phyloP scores from a whole-genome alignment of 75 land plant species.

The Picea sitchensis region DNA sequence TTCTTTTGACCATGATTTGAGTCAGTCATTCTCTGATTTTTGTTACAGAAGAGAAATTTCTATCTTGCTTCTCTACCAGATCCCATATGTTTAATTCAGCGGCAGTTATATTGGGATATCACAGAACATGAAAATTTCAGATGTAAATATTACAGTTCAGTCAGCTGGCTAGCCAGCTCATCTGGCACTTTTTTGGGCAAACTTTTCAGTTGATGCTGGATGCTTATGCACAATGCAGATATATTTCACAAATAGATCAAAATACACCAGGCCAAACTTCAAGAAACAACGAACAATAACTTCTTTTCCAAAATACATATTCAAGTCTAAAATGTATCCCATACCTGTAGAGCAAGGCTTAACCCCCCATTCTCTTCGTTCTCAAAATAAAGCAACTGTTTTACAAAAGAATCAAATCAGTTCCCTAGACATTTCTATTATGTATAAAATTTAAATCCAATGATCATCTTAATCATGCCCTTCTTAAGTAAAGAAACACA shows the following conservation, averaged over 20 bases:
- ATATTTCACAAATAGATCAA: not conserved
- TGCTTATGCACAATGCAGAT: no score
- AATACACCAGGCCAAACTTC: not conserved
- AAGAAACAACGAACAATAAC: not conserved
- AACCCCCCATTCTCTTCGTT: constrained; percentile 86
- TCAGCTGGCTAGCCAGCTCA: not conserved
- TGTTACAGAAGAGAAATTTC: not conserved
- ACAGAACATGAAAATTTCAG: not conserved
- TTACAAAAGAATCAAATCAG: constrained; percentile 5
- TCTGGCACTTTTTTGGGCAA: not conserved
- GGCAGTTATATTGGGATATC: no score
- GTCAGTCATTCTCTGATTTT: not conserved
- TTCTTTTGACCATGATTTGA: not conserved
- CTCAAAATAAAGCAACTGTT: constrained; percentile 92
- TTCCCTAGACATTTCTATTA: not conserved
- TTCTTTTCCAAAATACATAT: not conserved
- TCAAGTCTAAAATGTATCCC: not conserved
- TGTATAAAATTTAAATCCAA: not conserved
- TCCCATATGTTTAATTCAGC: no score
- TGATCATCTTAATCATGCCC: no score
- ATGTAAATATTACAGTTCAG: not conserved
- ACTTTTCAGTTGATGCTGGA: no score
- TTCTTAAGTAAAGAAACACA: not conserved
- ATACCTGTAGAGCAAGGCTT: constrained; percentile 89
- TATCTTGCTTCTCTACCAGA: no score